Base-by-base conservation (phyloP, 2,329 filamentous ascomycete genomes). In the Pezicula carpinea region DNA sequence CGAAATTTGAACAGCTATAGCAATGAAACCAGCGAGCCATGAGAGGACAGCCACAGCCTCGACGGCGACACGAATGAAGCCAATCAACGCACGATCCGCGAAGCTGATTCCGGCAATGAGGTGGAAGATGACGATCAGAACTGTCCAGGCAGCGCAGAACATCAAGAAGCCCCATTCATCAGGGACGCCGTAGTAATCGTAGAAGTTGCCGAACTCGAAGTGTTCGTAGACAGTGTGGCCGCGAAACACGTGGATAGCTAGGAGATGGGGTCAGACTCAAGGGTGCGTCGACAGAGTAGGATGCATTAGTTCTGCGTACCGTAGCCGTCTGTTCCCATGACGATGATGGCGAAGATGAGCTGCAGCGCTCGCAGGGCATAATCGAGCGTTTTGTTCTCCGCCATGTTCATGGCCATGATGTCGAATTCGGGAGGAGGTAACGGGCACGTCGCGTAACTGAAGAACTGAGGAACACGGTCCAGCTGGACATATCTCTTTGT, bases 311-410 rank as follows among this genome's bases (percentile, higher is more conserved):
- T 21, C 21, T 39, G 36, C 21, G 7, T 47, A 47, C 44, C 44
- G 18, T 43, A 43, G 44, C 44, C 44, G 32, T 47, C 44, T 36
- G 44, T 47, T 42, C 44, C 44, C 29, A 47, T 47, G 38, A 47
- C 44, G 39, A 47, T 47, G 39, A 47, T 38, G 44, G 44, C 44
- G 39, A 47, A 47, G 31, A 47, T 47, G 44, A 47, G 38, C 39
- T 47, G 44, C 39, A 47, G 44, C 21, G 39, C 44, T 47, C 44
- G 38, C 13, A 47, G 44, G 32, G 29, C 44, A 47, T 35, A 47
- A 42, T 47, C 44, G 29, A 47, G 29, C 19, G 38, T 34, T 47
- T 35, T 36, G 32, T 47, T 47, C 32, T 52, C 47, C 21, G 33
- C 33, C 17, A 35, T 35, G 4, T 35, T 35, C 33, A 35, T 35